Percentiles rank a stretch among this genome's conserved stretches.
Conservation (phyloP, 2,329 filamentous ascomycete species). For the Colletotrichum musicola region DNA sequence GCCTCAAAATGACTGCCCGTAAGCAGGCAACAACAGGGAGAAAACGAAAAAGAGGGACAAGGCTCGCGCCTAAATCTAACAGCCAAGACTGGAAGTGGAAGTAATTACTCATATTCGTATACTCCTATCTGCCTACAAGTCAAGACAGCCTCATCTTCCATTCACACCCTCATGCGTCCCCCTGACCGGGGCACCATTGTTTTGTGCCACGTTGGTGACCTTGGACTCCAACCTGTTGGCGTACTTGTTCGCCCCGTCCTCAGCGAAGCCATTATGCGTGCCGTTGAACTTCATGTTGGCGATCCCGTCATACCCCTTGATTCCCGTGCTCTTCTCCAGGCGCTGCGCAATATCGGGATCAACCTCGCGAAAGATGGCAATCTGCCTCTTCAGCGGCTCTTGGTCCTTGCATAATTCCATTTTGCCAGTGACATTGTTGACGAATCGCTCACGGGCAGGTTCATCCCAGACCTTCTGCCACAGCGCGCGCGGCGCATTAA, state of each 20-base stretch:
- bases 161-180: slow-evolving; percentile 6
- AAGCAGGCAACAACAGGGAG: slow-evolving; percentile 17
- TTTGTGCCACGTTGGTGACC: slow-evolving; percentile 1
- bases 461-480: slow-evolving; percentile 75
- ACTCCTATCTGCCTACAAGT: not conserved
- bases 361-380: slow-evolving; percentile 74
- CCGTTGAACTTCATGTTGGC: slow-evolving; percentile 68
- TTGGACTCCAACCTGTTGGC: slow-evolving; percentile 62
- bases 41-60: not conserved
- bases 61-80: not conserved
- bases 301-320: slow-evolving; percentile 72
- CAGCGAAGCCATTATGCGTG: slow-evolving; percentile 71
- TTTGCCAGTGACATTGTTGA: slow-evolving; percentile 71
- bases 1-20: not conserved
- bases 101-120: not conserved
- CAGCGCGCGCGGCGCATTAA: slow-evolving; percentile 64
- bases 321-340: slow-evolving; percentile 72
- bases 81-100: not conserved
- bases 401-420: slow-evolving; percentile 69
- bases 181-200: slow-evolving; percentile 20
- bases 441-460: slow-evolving; percentile 67
- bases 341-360: slow-evolving; percentile 68
- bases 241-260: slow-evolving; percentile 55
- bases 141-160: no score
- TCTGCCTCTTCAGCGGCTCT: slow-evolving; percentile 74